Conservation (phyloP, 2,329 filamentous ascomycete genomes). For the Cercospora sojina region DNA sequence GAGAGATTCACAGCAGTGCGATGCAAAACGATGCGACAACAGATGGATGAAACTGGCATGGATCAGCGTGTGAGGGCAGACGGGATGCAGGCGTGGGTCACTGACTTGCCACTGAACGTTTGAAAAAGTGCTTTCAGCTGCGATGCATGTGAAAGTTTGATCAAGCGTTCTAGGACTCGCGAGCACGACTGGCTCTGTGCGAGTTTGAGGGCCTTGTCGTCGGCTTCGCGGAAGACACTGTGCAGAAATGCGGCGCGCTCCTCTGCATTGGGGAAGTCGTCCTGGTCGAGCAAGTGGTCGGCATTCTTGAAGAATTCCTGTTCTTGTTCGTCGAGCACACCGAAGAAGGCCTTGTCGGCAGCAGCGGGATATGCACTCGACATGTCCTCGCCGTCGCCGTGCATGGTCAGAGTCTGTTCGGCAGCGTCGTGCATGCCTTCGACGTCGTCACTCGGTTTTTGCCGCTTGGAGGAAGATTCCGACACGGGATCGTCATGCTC, state of each 20-base stretch:
- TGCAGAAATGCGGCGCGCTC: constrained; percentile 58
- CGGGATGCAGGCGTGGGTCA: constrained; percentile 15
- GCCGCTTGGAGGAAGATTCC: constrained; percentile 42
- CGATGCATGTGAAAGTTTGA: constrained; percentile 71
- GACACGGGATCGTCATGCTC: constrained; percentile 39
- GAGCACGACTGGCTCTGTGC: constrained; percentile 96
- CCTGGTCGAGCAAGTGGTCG: constrained; percentile 79
- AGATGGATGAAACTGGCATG: constrained; percentile 70
- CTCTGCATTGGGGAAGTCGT: constrained; percentile 78
- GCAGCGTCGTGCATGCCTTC: constrained; percentile 36
- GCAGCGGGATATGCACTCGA: constrained; percentile 37
- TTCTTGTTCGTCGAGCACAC: constrained; percentile 87
- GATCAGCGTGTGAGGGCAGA: background rate
- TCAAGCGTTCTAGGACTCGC: constrained; percentile 84
- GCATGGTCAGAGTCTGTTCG: constrained; percentile 29
- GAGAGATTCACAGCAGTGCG: constrained; percentile 92
- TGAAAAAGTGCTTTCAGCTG: constrained; percentile 87
- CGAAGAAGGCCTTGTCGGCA: constrained; percentile 76
- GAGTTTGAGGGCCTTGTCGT: constrained; percentile 92
- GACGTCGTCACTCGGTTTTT: constrained; percentile 37
- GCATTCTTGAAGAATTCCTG: constrained; percentile 93
- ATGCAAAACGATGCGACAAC: constrained; percentile 92
- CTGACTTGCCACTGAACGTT: constrained; percentile 74
- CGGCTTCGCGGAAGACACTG: constrained; percentile 81
- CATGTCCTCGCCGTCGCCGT: constrained; percentile 29